phyloP scores from a whole-genome alignment of 2,329 filamentous ascomycete species.

The Didymella arachidicola region DNA sequence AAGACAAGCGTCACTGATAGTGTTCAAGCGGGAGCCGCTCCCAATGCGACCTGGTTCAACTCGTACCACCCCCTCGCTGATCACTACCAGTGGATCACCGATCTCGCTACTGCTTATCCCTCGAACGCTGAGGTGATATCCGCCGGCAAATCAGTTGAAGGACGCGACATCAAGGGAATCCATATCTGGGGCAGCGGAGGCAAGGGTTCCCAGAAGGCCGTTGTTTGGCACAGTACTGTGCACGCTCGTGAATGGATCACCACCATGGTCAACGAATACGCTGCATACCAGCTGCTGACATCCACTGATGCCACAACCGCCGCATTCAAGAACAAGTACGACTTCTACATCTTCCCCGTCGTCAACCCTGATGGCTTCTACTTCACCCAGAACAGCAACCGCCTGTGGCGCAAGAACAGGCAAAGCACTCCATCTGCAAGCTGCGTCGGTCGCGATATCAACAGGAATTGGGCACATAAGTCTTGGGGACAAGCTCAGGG shows the following conservation, averaged over 20 bases:
- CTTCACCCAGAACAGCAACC: conserved; percentile 49
- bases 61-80: conserved; percentile 49
- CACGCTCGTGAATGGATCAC: conserved; percentile 52
- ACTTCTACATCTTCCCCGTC: conserved; percentile 66
- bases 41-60: conserved; percentile 48
- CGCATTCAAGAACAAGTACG: conserved; percentile 65
- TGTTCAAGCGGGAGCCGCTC: conserved; percentile 36
- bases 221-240: conserved; percentile 51
- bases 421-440: conserved; percentile 28
- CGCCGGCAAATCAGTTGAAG: conserved; percentile 47
- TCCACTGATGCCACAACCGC: conserved; percentile 40
- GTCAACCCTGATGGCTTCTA: conserved; percentile 52
- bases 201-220: conserved; percentile 47
- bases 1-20: background rate
- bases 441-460: conserved; percentile 51
- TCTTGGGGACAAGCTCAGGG: conserved; percentile 43
- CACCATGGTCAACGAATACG: conserved; percentile 48
- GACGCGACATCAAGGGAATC: conserved; percentile 50
- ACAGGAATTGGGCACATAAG: conserved; percentile 51
- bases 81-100: conserved; percentile 45
- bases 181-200: conserved; percentile 51
- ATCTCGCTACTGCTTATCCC: conserved; percentile 47
- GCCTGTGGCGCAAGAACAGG: conserved; percentile 52
- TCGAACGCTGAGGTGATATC: conserved; percentile 46
- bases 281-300: conserved; percentile 48